A percentile compares a stretch with the other conserved stretches of the same genome.
Conservation (phyloP, 225 moss, liverwort and hornwort genomes). For the Pseudoscleropodium purum region DNA sequence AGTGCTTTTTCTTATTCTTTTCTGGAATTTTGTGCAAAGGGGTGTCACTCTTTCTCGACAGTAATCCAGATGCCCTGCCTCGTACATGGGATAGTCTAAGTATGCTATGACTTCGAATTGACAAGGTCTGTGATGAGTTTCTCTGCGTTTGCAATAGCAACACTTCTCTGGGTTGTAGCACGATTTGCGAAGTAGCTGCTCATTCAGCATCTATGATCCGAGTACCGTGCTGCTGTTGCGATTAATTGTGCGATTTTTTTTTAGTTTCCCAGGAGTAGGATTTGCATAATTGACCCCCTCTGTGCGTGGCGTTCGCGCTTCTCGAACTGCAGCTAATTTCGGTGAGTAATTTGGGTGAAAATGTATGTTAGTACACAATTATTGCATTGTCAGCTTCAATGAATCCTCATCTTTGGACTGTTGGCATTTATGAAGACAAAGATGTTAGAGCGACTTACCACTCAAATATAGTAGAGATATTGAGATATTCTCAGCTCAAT, state of each 20-base stretch:
- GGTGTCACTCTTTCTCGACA: not conserved
- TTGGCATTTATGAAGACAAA: not conserved
- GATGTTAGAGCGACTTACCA: not conserved
- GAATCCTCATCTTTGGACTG: not conserved
- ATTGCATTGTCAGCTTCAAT: not conserved
- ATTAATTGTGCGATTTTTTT: not conserved
- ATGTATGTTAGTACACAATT: conserved; percentile 16
- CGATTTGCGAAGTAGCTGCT: not conserved
- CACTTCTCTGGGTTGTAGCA: not conserved
- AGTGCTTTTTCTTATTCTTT: not conserved
- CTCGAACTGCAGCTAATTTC: conserved; percentile 45
- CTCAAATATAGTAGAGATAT: not conserved
- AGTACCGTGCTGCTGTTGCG: not conserved
- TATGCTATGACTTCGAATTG: not conserved
- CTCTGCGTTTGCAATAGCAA: not conserved
- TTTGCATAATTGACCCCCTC: not conserved
- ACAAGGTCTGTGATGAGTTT: not conserved
- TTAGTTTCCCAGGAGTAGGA: not conserved
- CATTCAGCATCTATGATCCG: not conserved
- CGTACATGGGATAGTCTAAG: not conserved
- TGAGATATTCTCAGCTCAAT: not conserved
- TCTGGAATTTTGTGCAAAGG: not conserved
- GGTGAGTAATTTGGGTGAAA: conserved; percentile 21
- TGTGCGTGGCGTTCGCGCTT: conserved; percentile 22
- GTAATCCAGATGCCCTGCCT: not conserved